A percentile compares a stretch with the other conserved stretches of the same genome.
Evolutionary conservation across 2,329 filamentous ascomycete species (phyloP).

Genomic region (Colletotrichum sublineola): DNA sequence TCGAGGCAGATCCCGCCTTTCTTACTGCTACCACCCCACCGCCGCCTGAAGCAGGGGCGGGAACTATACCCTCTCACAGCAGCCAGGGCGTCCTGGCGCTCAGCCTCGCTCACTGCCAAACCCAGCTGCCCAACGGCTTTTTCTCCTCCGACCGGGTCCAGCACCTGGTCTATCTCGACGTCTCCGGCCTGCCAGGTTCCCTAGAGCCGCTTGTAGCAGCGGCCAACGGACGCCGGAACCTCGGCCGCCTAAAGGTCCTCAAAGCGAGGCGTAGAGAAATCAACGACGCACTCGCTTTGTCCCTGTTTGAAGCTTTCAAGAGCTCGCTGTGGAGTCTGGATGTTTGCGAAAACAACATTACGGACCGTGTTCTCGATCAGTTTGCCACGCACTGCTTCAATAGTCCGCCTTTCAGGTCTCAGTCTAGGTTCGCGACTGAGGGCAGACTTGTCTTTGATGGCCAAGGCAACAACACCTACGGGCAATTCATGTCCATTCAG

Average conservation of each 20-base stretch:
- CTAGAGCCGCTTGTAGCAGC: slow-evolving; percentile 53
- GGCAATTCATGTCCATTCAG: slow-evolving; percentile 58
- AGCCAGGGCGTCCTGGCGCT: slow-evolving; percentile 55
- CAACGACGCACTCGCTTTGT: slow-evolving; percentile 54
- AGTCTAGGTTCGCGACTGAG: slow-evolving; percentile 59
- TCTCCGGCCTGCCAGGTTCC: slow-evolving; percentile 64
- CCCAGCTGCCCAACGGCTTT: slow-evolving; percentile 56
- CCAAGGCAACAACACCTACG: slow-evolving; percentile 52
- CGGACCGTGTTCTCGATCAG: slow-evolving; percentile 57
- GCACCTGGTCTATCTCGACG: slow-evolving; percentile 64
- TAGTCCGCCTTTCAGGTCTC: slow-evolving; percentile 50
- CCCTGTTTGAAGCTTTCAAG: slow-evolving; percentile 52
- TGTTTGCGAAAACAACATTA: slow-evolving; percentile 64
- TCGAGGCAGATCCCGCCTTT: slow-evolving; percentile 58
- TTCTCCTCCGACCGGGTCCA: slow-evolving; percentile 55
- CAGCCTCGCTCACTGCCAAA: slow-evolving; percentile 59
- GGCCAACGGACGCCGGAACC: slow-evolving; percentile 49
- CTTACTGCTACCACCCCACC: slow-evolving; percentile 46
- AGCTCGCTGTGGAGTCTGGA: slow-evolving; percentile 70
- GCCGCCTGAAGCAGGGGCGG: slow-evolving; percentile 15
- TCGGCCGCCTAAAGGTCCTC: slow-evolving; percentile 65
- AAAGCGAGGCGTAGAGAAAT: slow-evolving; percentile 64
- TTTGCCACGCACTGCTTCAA: slow-evolving; percentile 53
- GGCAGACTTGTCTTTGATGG: slow-evolving; percentile 55
- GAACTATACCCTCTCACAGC: slow-evolving; percentile 9